These are phyloP conservation scores for Syzygium syzygioides DNA, from an alignment of 441 rosid genomes.

Conservation along the genomic window DNA sequence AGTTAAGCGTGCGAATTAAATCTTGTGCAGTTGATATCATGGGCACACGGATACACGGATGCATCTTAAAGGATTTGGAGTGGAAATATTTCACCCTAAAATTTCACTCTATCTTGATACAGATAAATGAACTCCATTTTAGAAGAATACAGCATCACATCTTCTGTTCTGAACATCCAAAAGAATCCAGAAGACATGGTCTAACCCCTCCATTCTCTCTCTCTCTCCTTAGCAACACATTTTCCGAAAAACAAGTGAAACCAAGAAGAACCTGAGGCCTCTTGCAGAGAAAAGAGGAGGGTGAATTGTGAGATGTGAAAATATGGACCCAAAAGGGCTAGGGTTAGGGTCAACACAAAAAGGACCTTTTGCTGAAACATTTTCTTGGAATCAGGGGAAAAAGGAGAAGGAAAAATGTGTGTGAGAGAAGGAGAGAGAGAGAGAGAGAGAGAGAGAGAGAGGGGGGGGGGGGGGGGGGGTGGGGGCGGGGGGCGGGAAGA, in stretches of 20 bases:
- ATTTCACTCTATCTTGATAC: background rate
- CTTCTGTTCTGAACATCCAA: background rate
- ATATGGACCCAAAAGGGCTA: background rate
- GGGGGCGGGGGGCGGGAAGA: no score
- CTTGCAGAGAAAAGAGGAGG: background rate
- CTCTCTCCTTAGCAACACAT: background rate
- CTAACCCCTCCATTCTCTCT: background rate
- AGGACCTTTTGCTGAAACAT: background rate
- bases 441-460: background rate
- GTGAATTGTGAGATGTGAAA: background rate
- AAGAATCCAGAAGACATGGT: background rate
- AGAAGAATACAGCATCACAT: background rate
- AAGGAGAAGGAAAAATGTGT: background rate
- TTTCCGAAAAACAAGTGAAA: background rate
- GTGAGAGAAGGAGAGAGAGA: background rate
- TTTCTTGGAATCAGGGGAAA: background rate
- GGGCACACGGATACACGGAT: accelerated
- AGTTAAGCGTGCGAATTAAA: background rate
- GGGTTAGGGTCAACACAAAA: background rate
- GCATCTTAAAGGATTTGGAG: background rate
- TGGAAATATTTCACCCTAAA: background rate
- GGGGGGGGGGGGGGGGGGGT: background rate
- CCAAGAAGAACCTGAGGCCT: background rate
- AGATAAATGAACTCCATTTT: background rate
- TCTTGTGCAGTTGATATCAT: background rate